Percentiles rank a stretch among this genome's conserved stretches.
Conservation (phyloP, 1,284 basidiomycete genomes). For the Cutaneotrichosporon cyanovorans region DNA sequence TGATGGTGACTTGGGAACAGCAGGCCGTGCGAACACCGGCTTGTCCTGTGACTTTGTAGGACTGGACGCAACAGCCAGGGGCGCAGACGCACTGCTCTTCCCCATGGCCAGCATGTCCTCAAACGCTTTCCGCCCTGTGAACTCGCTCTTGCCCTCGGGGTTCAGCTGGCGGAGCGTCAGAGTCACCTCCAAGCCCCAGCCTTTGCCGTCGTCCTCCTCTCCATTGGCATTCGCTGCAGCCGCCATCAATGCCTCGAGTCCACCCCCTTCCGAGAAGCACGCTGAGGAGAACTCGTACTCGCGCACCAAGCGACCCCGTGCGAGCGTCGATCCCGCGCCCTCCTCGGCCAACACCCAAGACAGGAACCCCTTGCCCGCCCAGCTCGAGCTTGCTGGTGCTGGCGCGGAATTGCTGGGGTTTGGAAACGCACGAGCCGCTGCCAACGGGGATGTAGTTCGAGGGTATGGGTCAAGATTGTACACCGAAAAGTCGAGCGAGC, state of each 20-base stretch:
- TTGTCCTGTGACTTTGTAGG: not conserved
- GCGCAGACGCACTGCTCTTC: conserved; percentile 12
- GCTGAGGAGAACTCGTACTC: conserved; percentile 35
- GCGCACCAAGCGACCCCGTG: conserved; percentile 30
- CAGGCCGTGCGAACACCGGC: conserved; percentile 6
- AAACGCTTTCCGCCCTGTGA: conserved; percentile 30
- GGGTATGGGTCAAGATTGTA: conserved; percentile 37
- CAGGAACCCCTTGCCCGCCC: conserved; percentile 40
- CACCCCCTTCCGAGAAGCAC: conserved; percentile 27
- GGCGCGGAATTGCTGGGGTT: not conserved
- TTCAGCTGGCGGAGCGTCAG: conserved; percentile 36
- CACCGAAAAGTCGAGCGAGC: conserved; percentile 37
- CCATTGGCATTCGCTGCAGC: conserved; percentile 11
- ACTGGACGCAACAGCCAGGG: conserved; percentile 10
- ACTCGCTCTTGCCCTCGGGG: conserved; percentile 33
- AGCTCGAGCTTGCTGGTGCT: conserved; percentile 5
- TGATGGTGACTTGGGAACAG: conserved; percentile 8
- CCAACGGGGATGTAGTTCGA: conserved; percentile 1
- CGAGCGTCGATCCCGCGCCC: conserved; percentile 25
- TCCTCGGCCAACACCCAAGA: conserved; percentile 35
- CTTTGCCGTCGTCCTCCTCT: conserved; percentile 28
- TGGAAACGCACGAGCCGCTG: conserved; percentile 12
- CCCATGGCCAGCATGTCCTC: conserved; percentile 29
- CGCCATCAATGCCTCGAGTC: conserved; percentile 38
- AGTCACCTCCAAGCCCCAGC: conserved; percentile 40